Conservation (phyloP, 2,329 filamentous ascomycete genomes). For the Fusarium sp. region DNA sequence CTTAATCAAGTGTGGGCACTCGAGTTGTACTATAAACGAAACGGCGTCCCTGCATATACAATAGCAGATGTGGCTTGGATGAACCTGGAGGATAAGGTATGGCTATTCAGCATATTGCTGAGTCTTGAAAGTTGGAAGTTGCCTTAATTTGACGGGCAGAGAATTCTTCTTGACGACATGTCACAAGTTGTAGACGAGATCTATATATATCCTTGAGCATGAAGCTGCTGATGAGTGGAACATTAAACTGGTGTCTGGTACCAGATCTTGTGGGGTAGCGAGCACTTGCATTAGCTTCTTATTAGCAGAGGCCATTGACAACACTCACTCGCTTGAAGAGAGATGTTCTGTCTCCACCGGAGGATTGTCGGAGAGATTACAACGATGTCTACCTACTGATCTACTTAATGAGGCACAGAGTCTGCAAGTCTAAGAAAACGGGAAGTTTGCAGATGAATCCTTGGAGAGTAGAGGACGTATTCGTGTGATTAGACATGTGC, state of each 20-base stretch:
- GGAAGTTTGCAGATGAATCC: background rate
- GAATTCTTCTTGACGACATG: background rate
- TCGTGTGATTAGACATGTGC: background rate
- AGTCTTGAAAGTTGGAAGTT: background rate
- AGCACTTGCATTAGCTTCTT: slow-evolving; percentile 12
- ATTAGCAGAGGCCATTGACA: background rate
- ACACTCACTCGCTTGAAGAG: background rate
- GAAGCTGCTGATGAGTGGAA: background rate
- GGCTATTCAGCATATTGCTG: slow-evolving; percentile 3
- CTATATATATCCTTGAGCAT: slow-evolving; percentile 1
- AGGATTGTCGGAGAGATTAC: slow-evolving; percentile 6
- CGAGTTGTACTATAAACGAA: slow-evolving; percentile 30
- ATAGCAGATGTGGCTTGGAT: slow-evolving; percentile 22
- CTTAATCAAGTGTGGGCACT: slow-evolving; percentile 21
- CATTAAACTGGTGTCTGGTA: background rate
- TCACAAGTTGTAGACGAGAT: slow-evolving; percentile 12
- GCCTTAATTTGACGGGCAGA: background rate
- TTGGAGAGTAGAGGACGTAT: background rate
- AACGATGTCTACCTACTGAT: background rate
- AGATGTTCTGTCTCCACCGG: background rate
- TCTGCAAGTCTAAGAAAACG: background rate
- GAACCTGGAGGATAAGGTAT: slow-evolving; percentile 8
- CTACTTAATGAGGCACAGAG: background rate
- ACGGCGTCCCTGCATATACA: slow-evolving; percentile 12
- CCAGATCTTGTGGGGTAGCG: background rate